A percentile compares a stretch with the other conserved stretches of the same genome.
Evolutionary conservation across 345 rosid species (phyloP).

Genomic region (Luvunga scandens): DNA sequence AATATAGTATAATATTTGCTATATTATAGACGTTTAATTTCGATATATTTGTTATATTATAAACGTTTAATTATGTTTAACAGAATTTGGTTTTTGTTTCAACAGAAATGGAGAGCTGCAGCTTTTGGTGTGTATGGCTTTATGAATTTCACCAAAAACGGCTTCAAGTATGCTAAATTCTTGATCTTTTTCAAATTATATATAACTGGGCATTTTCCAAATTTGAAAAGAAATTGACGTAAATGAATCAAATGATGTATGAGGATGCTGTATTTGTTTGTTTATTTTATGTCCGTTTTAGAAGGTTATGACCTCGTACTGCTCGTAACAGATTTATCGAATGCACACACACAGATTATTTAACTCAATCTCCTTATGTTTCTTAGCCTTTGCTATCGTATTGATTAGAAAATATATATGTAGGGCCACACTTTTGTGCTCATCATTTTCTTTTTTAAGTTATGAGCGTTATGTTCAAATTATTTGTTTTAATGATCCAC

Average conservation of each 20-base stretch:
- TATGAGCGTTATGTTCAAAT: too few relatives aligned
- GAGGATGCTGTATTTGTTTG: neutral
- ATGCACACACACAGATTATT: neutral
- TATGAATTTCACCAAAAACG: slow-evolving; percentile 77
- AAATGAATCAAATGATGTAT: neutral
- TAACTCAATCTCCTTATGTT: too few relatives aligned
- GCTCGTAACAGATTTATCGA: neutral
- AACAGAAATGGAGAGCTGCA: slow-evolving; percentile 74
- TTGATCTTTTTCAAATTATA: neutral
- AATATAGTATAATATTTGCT: too few relatives aligned
- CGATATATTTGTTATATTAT: too few relatives aligned
- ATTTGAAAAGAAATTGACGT: neutral
- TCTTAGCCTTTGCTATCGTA: neutral
- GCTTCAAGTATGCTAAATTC: slow-evolving; percentile 55
- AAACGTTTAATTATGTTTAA: neutral
- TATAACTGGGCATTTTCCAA: neutral
- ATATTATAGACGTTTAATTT: neutral
- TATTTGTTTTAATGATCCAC: too few relatives aligned
- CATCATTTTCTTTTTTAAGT: too few relatives aligned
- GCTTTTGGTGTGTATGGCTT: slow-evolving; percentile 78
- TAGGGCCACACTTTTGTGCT: neutral
- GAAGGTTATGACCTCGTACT: neutral
- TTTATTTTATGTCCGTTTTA: neutral
- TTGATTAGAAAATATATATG: neutral
- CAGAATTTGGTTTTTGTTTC: neutral